Base-by-base conservation (phyloP, 2,329 filamentous ascomycete genomes). In the Alternaria burnsii region DNA sequence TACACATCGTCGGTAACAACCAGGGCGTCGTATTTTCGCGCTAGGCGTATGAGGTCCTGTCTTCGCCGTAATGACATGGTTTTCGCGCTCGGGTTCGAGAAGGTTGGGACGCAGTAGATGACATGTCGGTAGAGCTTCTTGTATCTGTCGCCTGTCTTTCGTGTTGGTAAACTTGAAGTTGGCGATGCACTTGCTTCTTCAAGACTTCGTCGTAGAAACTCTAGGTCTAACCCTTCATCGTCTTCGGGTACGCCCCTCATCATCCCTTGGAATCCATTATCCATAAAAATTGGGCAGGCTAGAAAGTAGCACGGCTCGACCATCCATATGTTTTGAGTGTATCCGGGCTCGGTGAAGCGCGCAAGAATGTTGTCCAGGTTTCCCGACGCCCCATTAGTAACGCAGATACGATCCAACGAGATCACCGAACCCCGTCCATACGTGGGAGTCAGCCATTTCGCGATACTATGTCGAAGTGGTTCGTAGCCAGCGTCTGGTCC, bases 91-190 rank as follows among this genome's bases (percentile, higher is more conserved):
- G 94, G 94, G 74, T 97, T 97, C 55, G 91, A 87, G 75, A 92
- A 94, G 0, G 92, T 92, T 0, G 94, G 91, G 18, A 95, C 92
- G 42, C 87, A 87, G 76, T 97, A 97, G 67, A 97, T 89, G 68
- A 97, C 76, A 72, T 96, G 91, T 52, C 88, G 88, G 79, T 95
- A 97, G 56, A 91, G 85, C 73, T 94, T 94, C 51, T 87, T 84
- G 76, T 86, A 83, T 9, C 85, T 81, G 30, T 84, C 82, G 0
- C 82, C 78, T 3, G 80, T 79, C 72, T 91, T 92, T 66, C 83
- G 78, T 42, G 75, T 80, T 81, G 82, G 64, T 24, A 68, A 65
- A 34, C 75, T 71, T 2, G 52, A 30, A 12, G 18, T 16, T 32
- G 60, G 79, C 47, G 73, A 68, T 28, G 77, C 66, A 66, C 87